Conservation (phyloP, 2,329 filamentous ascomycete genomes). For the Lecanicillium sp. region DNA sequence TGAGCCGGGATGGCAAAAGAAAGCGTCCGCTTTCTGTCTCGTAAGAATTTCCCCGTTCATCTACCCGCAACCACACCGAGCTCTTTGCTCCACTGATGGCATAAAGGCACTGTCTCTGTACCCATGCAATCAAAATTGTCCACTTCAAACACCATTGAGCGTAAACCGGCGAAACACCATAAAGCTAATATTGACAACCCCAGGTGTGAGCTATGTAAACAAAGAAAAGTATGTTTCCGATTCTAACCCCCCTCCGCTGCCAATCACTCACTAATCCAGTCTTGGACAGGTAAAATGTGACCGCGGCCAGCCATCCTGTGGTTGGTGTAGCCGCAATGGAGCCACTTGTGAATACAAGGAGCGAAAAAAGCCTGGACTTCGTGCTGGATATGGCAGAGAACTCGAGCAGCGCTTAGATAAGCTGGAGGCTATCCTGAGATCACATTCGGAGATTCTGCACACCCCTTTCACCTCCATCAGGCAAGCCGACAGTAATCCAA, state of each 20-base stretch:
- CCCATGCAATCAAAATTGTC: constrained; percentile 1
- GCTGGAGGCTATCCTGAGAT: constrained; percentile 56
- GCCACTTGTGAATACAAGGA: constrained; percentile 60
- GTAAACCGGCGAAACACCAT: constrained; percentile 4
- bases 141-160: constrained; percentile 1
- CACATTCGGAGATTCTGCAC: constrained; percentile 60
- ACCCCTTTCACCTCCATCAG: constrained; percentile 19
- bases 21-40: constrained; percentile 54
- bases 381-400: constrained; percentile 63
- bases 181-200: constrained; percentile 26
- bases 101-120: background rate
- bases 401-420: constrained; percentile 64
- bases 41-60: constrained; percentile 29
- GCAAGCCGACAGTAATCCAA: constrained; percentile 21
- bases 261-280: constrained; percentile 9
- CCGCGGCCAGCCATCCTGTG: constrained; percentile 63
- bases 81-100: background rate
- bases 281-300: constrained; percentile 59
- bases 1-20: constrained; percentile 41
- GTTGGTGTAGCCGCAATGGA: constrained; percentile 58
- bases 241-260: background rate
- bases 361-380: constrained; percentile 56
- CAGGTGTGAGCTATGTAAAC: constrained; percentile 72
- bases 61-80: constrained; percentile 11
- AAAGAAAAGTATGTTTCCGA: constrained; percentile 54